These are phyloP conservation scores for Haplographium delicatum DNA, from an alignment of 495 filamentous ascomycete genomes.

Conservation along the genomic window DNA sequence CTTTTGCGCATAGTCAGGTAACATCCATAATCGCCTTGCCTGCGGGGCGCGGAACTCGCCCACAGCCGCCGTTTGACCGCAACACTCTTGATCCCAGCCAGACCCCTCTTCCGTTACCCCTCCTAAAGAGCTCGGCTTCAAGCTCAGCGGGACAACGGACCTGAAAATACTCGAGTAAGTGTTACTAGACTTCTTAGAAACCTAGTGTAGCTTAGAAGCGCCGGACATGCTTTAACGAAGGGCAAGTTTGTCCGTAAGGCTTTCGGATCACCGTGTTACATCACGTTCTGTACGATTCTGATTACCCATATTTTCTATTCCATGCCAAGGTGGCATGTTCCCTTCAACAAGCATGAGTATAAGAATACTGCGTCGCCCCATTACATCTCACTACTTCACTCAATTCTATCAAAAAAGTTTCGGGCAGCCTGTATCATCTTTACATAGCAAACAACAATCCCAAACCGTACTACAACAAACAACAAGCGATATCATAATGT, in stretches of 20 bases:
- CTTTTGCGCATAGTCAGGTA: too few species aligned
- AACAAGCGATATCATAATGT: conserved; percentile 9
- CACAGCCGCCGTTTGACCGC: too few species aligned
- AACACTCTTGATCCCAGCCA: too few species aligned
- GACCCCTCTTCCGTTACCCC: too few species aligned
- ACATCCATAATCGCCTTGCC: too few species aligned
- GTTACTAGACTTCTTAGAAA: not conserved
- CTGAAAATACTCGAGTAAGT: not conserved
- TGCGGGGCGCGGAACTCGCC: too few species aligned
- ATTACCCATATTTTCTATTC: conserved; percentile 5
- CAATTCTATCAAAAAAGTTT: not conserved
- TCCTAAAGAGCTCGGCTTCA: too few species aligned
- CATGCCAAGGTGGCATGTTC: conserved; percentile 14
- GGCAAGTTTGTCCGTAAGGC: not conserved
- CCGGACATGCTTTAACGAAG: not conserved
- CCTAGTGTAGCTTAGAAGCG: conserved; percentile 2
- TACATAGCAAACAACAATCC: not conserved
- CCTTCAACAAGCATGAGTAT: conserved; percentile 9
- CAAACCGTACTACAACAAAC: not conserved
- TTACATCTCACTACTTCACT: conserved; percentile 1
- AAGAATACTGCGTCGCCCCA: not conserved
- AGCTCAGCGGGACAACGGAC: not conserved
- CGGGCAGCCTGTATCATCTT: not conserved
- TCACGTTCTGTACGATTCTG: not conserved
- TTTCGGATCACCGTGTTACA: conserved; percentile 12